Base-by-base conservation (phyloP, 768 basidiomycete species). In the Tulasnella sp. region DNA sequence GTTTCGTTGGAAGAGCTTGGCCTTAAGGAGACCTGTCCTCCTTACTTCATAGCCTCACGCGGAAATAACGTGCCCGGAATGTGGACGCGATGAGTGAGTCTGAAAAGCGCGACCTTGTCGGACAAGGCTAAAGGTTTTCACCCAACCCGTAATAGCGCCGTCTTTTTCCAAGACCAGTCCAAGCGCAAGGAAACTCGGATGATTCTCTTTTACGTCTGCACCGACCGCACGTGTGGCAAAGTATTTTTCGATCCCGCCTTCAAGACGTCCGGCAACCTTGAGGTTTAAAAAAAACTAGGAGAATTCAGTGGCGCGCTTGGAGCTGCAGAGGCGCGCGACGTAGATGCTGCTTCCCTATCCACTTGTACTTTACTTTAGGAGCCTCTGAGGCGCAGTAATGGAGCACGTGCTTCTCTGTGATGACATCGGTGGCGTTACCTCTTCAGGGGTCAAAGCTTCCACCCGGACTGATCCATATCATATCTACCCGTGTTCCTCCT, bases 81-180 rank as follows among this genome's bases (percentile, higher is more conserved):
- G 96, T 82, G 91, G 91, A 48, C 87, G 93, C 81, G 91, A 93
- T 82, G 94, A 96, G 95, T 96, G 84, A 82, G 93, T 87, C n/a
- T 39, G 72, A 19, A 34, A 14, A 16, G 42, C 34, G 34, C 71
- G 62, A 12, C 27, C 40, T 71, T 46, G 56, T 40, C 21, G 73
- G 72, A 24, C 39, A 27, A 40, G 14, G 46, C n/a, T n/a, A 42
- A 52, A 46, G 19, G 31, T 39, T 36, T 19, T 71, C 44, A n/a
- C 42, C 78, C 42, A 75, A 38, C 76, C 78, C 79, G 27, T 74
- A 81, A n/a, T 83, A 99, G 97, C 83, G 91, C 95, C 75, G 97
- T 99, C 6, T 91, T 94, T 84, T 99, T 93, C 85, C 97, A 98
- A 85, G 97, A 98, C 85, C 97, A 99, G 85, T 98, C 96, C 24